These are phyloP conservation scores for Helicostylum pulchrum DNA, from an alignment of 192 early-diverging fungal genomes.

Conservation along the genomic window DNA sequence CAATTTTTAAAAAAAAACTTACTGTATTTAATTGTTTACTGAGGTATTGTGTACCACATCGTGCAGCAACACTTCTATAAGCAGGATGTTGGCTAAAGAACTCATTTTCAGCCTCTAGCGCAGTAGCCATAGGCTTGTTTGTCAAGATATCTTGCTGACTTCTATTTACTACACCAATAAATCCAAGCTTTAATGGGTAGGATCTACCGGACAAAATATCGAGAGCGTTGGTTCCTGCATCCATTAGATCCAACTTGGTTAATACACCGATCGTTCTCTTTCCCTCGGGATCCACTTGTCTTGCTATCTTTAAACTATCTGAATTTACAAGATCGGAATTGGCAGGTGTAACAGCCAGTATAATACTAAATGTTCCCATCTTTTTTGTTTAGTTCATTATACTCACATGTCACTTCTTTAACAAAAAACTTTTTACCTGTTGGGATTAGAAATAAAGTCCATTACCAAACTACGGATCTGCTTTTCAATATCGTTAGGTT, in stretches of 20 bases:
- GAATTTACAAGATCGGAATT: slow-evolving; percentile 82
- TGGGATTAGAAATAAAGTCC: slow-evolving; percentile 79
- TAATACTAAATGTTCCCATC: slow-evolving; percentile 50
- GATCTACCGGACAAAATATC: slow-evolving; percentile 76
- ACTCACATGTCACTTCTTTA: too few species aligned
- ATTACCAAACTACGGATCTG: slow-evolving; percentile 73
- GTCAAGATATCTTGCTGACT: slow-evolving; percentile 76
- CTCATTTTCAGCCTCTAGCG: slow-evolving; percentile 60
- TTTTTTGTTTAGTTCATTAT: background rate
- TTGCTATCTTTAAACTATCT: slow-evolving; percentile 82
- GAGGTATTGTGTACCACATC: slow-evolving; percentile 72
- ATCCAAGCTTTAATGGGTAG: slow-evolving; percentile 74
- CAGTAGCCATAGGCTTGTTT: slow-evolving; percentile 69
- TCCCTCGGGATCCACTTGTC: slow-evolving; percentile 80
- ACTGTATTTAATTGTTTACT: slow-evolving; percentile 64
- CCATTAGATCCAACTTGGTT: slow-evolving; percentile 86
- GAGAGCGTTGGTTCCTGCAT: slow-evolving; percentile 77
- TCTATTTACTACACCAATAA: slow-evolving; percentile 80
- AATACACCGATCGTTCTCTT: slow-evolving; percentile 74
- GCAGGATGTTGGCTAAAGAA: slow-evolving; percentile 73
- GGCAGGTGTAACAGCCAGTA: slow-evolving; percentile 78
- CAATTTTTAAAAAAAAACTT: slow-evolving; percentile 17
- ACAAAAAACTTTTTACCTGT: slow-evolving; percentile 52
- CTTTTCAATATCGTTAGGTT: slow-evolving; percentile 79
- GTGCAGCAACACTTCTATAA: slow-evolving; percentile 65